Percentiles rank a stretch among this genome's conserved stretches.
phyloP scores from a whole-genome alignment of 345 rosid species.

The Linum trigynum region DNA sequence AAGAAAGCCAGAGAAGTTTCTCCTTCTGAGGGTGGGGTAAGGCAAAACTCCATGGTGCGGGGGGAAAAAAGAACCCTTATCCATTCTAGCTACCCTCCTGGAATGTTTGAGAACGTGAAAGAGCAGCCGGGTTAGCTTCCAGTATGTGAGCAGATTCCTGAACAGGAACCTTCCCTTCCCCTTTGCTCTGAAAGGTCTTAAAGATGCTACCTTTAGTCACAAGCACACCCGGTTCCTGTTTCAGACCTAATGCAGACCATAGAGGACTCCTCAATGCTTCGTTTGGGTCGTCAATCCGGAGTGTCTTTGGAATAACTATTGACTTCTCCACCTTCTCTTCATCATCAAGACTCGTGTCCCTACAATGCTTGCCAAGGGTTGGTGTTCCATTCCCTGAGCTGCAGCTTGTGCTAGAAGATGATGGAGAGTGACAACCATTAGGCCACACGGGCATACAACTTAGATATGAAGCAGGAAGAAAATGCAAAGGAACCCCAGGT shows the following conservation, averaged over 20 bases:
- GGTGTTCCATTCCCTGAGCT: neutral
- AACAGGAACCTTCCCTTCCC: slow-evolving; percentile 13
- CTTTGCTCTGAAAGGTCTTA: slow-evolving; percentile 19
- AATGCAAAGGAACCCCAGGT: neutral
- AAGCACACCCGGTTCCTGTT: neutral
- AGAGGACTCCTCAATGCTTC: neutral
- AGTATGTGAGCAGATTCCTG: slow-evolving; percentile 29
- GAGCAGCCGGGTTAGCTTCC: slow-evolving; percentile 64
- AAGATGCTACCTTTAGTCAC: slow-evolving; percentile 10
- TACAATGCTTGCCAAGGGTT: neutral
- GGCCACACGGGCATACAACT: neutral
- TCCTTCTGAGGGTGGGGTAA: no score
- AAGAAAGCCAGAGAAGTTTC: no score
- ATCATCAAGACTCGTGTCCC: neutral
- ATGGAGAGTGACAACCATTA: neutral
- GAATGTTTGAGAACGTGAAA: slow-evolving; percentile 46
- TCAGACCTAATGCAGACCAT: neutral
- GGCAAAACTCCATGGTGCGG: no score
- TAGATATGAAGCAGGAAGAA: neutral
- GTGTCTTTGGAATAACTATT: neutral
- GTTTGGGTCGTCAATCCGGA: neutral
- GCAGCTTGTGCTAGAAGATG: neutral
- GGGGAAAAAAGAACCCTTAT: neutral
- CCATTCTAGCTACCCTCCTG: slow-evolving; percentile 41
- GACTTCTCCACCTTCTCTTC: neutral